phyloP scores from a whole-genome alignment of 768 basidiomycete species.

The Kwoniella dendrophila region DNA sequence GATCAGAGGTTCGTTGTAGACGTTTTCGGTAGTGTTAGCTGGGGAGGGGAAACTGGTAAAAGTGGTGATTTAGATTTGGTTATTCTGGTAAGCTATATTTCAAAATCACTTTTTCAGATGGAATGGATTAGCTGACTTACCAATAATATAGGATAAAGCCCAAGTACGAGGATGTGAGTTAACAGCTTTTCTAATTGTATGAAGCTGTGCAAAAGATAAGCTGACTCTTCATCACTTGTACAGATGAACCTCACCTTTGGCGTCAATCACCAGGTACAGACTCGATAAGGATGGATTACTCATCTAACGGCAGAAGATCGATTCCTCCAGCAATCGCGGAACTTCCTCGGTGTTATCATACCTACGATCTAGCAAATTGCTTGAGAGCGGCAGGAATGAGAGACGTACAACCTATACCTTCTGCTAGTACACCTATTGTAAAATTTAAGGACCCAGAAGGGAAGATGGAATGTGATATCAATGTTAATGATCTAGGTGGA shows the following conservation, averaged over 20 bases:
- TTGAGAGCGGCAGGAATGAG: conserved; percentile 23
- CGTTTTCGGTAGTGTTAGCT: conserved; percentile 54
- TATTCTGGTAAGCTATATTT: conserved; percentile 32
- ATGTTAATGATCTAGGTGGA: conserved; percentile 53
- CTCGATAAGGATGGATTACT: background rate
- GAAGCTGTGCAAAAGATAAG: background rate
- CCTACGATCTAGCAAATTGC: conserved; percentile 19
- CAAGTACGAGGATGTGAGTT: conserved; percentile 49
- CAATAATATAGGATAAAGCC: conserved; percentile 31
- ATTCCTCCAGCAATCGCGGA: conserved; percentile 11
- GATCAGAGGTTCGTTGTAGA: conserved; percentile 47
- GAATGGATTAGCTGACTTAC: background rate
- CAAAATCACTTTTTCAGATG: background rate
- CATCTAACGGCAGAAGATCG: conserved; percentile 1
- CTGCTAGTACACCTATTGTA: conserved; percentile 49
- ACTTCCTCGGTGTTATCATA: conserved; percentile 33
- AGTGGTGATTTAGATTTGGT: conserved; percentile 53
- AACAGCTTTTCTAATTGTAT: background rate
- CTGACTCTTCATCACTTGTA: background rate
- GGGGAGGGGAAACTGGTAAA: conserved; percentile 53
- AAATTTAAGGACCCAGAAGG: conserved; percentile 43
- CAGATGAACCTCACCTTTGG: conserved; percentile 35
- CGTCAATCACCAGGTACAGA: conserved; percentile 13
- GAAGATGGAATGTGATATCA: conserved; percentile 42
- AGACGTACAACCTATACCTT: conserved; percentile 35